These are phyloP conservation scores for Perkinsus olseni DNA, from an alignment of 169 alveolate genomes.

Conservation along the genomic window DNA sequence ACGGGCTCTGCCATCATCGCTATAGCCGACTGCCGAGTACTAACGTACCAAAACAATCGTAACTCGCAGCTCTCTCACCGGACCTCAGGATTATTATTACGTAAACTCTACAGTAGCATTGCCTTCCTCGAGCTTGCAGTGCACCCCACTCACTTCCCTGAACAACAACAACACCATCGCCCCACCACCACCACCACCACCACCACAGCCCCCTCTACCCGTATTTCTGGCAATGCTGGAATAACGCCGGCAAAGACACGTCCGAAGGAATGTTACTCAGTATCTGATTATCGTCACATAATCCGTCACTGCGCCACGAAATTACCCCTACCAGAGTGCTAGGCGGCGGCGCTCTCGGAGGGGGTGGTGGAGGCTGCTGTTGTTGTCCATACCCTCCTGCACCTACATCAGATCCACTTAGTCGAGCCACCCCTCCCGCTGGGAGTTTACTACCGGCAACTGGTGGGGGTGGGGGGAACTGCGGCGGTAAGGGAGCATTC, in stretches of 20 bases:
- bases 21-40: neutral
- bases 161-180: neutral
- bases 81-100: neutral
- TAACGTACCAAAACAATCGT: neutral
- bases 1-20: neutral
- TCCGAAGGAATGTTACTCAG: neutral
- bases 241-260: neutral
- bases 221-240: neutral
- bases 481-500: neutral
- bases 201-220: neutral
- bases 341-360: neutral
- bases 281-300: neutral
- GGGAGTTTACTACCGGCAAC: neutral
- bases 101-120: neutral
- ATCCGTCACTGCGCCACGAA: neutral
- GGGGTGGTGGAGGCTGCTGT: neutral
- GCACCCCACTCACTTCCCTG: neutral
- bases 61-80: neutral
- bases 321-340: neutral
- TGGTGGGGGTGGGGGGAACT: neutral
- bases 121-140: conserved; percentile 1
- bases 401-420: neutral
- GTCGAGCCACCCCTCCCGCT: too few relatives aligned
- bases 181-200: neutral
- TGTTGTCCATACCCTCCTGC: neutral